These are phyloP conservation scores for Beauveria sp. DNA, from an alignment of 2,329 filamentous ascomycete species.

Conservation along the genomic window DNA sequence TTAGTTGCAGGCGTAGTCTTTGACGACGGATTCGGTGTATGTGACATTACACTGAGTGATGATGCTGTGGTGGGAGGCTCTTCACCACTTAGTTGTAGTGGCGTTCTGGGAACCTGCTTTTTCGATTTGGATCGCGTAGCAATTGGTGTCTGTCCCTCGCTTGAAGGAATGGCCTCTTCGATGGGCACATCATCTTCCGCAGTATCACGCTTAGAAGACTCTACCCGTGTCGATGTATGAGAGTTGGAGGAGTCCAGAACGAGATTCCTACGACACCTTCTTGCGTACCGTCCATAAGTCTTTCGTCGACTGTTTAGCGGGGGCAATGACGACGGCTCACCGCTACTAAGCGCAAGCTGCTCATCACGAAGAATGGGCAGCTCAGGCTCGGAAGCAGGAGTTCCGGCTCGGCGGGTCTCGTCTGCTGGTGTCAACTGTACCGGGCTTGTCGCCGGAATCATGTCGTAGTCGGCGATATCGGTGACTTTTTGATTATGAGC, in stretches of 20 bases:
- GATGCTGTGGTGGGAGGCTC: conserved; percentile 4
- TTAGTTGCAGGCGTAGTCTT: conserved; percentile 29
- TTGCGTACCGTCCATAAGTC: conserved; percentile 18
- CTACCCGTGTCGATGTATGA: neutral
- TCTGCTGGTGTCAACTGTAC: conserved; percentile 21
- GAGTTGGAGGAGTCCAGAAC: conserved; percentile 22
- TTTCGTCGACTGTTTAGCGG: conserved; percentile 12
- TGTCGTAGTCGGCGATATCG: conserved; percentile 23
- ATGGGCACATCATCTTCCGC: neutral
- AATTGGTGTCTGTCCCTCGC: neutral
- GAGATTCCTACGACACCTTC: conserved; percentile 17
- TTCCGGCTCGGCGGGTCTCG: conserved; percentile 15
- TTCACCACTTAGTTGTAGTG: neutral
- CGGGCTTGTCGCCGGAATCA: conserved; percentile 33
- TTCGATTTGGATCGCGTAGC: conserved; percentile 2
- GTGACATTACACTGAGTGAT: conserved; percentile 30
- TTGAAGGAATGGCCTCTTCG: neutral
- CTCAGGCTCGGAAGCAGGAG: conserved; percentile 25
- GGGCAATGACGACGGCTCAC: conserved; percentile 22
- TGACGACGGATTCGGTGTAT: conserved; percentile 30
- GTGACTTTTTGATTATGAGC: conserved; percentile 8
- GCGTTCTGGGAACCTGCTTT: neutral
- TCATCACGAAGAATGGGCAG: conserved; percentile 23
- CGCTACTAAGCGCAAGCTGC: conserved; percentile 5
- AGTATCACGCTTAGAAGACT: neutral